These are phyloP conservation scores for Eremothecium cymbalariae DNA, from an alignment of 1,139 yeast genomes.

Conservation along the genomic window DNA sequence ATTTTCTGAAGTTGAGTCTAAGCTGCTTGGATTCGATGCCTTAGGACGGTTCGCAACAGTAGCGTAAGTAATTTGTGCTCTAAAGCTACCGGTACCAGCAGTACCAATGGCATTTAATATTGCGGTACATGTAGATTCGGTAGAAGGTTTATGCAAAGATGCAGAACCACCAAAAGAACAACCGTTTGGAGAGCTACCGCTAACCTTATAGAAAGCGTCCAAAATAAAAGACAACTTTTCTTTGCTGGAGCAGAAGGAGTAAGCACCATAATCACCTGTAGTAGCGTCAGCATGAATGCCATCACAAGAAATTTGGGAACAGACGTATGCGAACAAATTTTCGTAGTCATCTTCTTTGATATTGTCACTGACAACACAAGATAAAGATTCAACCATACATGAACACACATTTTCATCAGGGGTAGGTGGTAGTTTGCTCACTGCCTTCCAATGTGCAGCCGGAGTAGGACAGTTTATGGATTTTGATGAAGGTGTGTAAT, in stretches of 20 bases:
- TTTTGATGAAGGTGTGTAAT: slow-evolving; percentile 42
- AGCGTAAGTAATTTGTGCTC: slow-evolving; percentile 35
- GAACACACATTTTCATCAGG: slow-evolving; percentile 57
- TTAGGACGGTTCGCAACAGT: slow-evolving; percentile 30
- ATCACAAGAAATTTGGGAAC: slow-evolving; percentile 43
- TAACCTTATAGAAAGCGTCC: slow-evolving; percentile 53
- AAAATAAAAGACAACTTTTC: slow-evolving; percentile 56
- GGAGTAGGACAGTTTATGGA: slow-evolving; percentile 46
- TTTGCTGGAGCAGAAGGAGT: slow-evolving; percentile 55
- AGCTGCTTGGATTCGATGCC: slow-evolving; percentile 27
- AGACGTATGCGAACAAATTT: slow-evolving; percentile 48
- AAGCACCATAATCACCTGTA: slow-evolving; percentile 54
- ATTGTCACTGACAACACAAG: slow-evolving; percentile 47
- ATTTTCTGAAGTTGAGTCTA: slow-evolving; percentile 15
- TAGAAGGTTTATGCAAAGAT: slow-evolving; percentile 36
- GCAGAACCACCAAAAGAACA: slow-evolving; percentile 69
- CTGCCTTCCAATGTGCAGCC: slow-evolving; percentile 48
- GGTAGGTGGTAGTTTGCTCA: slow-evolving; percentile 65
- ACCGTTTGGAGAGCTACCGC: slow-evolving; percentile 40
- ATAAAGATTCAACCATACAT: slow-evolving; percentile 45
- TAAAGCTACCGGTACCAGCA: slow-evolving; percentile 34
- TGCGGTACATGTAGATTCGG: slow-evolving; percentile 48
- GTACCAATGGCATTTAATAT: slow-evolving; percentile 35
- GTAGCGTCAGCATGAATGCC: slow-evolving; percentile 57
- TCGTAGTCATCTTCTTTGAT: slow-evolving; percentile 47